These are phyloP conservation scores for Tuctoria greenei DNA, from an alignment of 176 grass and related monocot species.

Conservation along the genomic window DNA sequence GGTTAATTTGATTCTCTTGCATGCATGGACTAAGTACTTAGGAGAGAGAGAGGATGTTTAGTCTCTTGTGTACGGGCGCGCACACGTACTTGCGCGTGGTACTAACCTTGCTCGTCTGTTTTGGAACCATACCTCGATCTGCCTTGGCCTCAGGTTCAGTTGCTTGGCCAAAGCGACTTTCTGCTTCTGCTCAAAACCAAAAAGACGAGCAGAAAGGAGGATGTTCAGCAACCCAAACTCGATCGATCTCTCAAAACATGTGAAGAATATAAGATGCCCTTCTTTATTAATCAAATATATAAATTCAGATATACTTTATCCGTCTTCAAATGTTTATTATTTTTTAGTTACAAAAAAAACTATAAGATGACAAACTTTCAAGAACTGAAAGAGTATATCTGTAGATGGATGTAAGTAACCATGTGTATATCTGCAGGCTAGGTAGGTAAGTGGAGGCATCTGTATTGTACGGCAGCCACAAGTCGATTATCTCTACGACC, in stretches of 20 bases:
- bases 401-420: not conserved
- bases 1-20: not conserved
- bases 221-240: not conserved
- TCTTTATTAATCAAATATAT: no score
- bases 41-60: no score
- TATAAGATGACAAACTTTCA: no score
- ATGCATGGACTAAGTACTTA: not conserved
- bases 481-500: constrained; percentile 28
- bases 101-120: constrained; percentile 90
- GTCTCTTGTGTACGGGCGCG: no score
- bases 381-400: no score
- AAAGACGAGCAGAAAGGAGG: constrained; percentile 19
- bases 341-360: no score
- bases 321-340: no score
- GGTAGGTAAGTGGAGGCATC: constrained; percentile 32
- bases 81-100: not conserved
- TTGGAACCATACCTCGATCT: constrained; percentile 99
- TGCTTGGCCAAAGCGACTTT: constrained; percentile 92
- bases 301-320: no score
- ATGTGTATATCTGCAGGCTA: not conserved
- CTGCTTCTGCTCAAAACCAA: constrained; percentile 75
- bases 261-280: no score
- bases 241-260: no score
- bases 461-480: not conserved
- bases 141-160: constrained; percentile 84